Conservation (phyloP, 345 rosid genomes). For the thale cress (Arabidopsis thaliana) region DNA sequence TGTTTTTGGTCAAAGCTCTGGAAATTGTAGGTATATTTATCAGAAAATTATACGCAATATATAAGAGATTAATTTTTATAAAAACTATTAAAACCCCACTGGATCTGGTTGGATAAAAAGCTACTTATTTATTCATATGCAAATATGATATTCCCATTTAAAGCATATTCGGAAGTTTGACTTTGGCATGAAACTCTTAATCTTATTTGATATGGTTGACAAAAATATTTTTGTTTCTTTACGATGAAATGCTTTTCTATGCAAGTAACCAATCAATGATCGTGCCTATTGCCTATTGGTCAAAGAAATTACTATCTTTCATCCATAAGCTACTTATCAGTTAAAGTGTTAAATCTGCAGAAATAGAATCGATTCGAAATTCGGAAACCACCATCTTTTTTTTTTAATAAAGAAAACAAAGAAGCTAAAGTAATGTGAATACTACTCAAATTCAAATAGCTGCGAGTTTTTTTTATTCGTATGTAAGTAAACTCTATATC, state of each 20-base stretch:
- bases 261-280: not conserved
- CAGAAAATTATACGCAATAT: slow-evolving; percentile 23
- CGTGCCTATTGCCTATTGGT: slow-evolving; percentile 16
- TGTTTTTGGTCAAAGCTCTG: slow-evolving; percentile 37
- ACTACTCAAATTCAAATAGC: not conserved
- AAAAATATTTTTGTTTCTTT: not conserved
- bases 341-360: too few relatives aligned
- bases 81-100: slow-evolving; percentile 33
- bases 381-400: not conserved
- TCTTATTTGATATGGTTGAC: slow-evolving; percentile 35
- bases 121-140: slow-evolving; percentile 19
- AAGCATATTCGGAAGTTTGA: slow-evolving; percentile 28
- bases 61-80: slow-evolving; percentile 5
- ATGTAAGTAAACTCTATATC: not conserved
- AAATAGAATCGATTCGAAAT: not conserved
- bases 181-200: slow-evolving; percentile 18
- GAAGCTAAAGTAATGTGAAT: not conserved
- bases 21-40: not conserved
- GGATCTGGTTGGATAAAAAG: slow-evolving; percentile 43
- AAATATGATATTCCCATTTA: not conserved
- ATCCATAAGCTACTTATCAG: not conserved
- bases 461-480: not conserved
- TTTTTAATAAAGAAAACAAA: too few relatives aligned
- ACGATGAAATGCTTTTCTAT: not conserved
- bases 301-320: not conserved